Base-by-base conservation (phyloP, 176 grass and related monocot genomes). In the Areca catechu region DNA sequence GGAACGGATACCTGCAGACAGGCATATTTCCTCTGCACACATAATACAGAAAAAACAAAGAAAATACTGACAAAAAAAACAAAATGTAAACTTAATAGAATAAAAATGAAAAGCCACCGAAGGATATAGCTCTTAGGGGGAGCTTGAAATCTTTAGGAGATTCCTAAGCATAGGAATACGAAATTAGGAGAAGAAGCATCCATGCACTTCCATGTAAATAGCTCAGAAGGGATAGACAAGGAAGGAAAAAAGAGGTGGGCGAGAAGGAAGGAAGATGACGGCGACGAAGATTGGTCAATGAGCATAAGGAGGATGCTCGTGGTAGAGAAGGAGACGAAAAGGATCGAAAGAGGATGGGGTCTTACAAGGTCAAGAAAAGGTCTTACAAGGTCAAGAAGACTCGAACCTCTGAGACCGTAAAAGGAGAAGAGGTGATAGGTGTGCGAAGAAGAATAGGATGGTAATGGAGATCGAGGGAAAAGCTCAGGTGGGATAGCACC, bases 291-390 rank as follows among this genome's bases (percentile, higher is more conserved):
- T 4, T 0, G 2, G 2, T 3, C 0, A 0, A 3, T 7, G 7
- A 20, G 2, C 24, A 29, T 0, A 1, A 15, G 0, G 3, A 67
- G 14, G 16, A 60, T 27, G 2, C 4, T 48, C 22, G 17, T 1
- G 34, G 34, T 12, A 43, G 34, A 43, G 34, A 43, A 43, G 34
- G 34, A 43, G 34, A 43, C 34, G 34, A 43, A 43, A 10, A 43
- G 34, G 9, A 43, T 10, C 9, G 14, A 12, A 0, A 3, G 16
- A 22, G 27, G 15, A 16, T 2, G 54, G 58, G 77, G 77, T 19
- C 86, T 89, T 89, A 78, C 77, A 84, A 89, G 86, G 70, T 89
- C 80, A 89, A 89, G 80, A 89, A 89, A 48, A 84, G 77, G 77
- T 14, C 77, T 89, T 84, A 77, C 77, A 89, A 89, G 81, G 62